Conservation (phyloP, 2,329 filamentous ascomycete species). For the Alternaria gaisen region DNA sequence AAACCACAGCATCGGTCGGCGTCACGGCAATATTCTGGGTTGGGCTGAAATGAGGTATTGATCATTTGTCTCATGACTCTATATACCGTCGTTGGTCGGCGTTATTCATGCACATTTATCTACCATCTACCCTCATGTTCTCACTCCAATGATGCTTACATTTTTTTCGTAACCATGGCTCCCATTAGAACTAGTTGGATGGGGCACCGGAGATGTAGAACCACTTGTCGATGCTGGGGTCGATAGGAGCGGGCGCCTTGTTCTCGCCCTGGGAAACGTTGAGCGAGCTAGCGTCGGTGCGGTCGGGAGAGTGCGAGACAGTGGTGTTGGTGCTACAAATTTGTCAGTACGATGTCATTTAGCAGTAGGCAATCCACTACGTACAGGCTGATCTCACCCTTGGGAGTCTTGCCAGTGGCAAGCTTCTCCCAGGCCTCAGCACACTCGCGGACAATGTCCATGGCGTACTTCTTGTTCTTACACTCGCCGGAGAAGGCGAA, state of each 20-base stretch:
- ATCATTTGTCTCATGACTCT: constrained; percentile 29
- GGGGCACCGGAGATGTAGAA: constrained; percentile 98
- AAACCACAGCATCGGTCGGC: constrained; percentile 32
- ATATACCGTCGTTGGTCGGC: constrained; percentile 26
- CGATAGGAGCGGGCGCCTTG: constrained; percentile 84
- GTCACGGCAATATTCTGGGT: constrained; percentile 33
- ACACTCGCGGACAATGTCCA: constrained; percentile 95
- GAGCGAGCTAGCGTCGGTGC: constrained; percentile 73
- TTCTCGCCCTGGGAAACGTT: constrained; percentile 83
- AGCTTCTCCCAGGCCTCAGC: constrained; percentile 97
- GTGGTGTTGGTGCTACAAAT: constrained; percentile 78
- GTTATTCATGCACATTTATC: constrained; percentile 20
- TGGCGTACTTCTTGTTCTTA: constrained; percentile 99
- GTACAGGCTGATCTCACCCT: constrained; percentile 83
- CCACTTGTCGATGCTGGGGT: constrained; percentile 99
- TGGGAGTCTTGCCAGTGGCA: constrained; percentile 85
- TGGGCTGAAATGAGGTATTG: constrained; percentile 10
- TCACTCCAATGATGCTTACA: constrained; percentile 5
- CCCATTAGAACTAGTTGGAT: constrained; percentile 17
- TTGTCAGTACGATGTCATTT: constrained; percentile 25
- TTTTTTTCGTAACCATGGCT: background rate
- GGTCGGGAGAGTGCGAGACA: constrained; percentile 76
- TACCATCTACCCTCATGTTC: constrained; percentile 2
- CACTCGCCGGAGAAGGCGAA: constrained; percentile 99
- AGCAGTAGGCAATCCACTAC: constrained; percentile 54